Conservation (phyloP, 2,329 filamentous ascomycete genomes). For the Claviceps quebecensis region DNA sequence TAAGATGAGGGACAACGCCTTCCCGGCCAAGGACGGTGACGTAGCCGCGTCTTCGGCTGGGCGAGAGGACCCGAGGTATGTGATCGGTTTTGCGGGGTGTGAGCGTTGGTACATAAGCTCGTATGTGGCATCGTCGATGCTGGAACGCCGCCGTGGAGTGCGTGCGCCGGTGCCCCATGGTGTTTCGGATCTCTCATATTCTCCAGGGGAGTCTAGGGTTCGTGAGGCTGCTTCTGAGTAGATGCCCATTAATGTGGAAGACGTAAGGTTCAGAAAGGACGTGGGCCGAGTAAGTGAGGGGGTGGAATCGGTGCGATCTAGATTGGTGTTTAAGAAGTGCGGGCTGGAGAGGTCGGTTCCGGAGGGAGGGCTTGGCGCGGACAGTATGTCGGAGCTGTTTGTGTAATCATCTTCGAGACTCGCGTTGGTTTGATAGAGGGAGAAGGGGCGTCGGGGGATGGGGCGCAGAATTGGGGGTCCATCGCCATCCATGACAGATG, state of each 20-base stretch:
- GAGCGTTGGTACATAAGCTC: constrained; percentile 29
- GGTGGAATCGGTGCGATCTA: constrained; percentile 16
- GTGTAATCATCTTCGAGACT: constrained; percentile 26
- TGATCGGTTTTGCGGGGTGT: constrained; percentile 19
- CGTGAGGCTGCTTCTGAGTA: constrained; percentile 56
- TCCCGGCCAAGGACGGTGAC: constrained; percentile 11
- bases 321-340: constrained; percentile 29
- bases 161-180: constrained; percentile 70
- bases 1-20: constrained; percentile 34
- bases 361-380: constrained; percentile 12
- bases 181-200: constrained; percentile 44
- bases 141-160: constrained; percentile 40
- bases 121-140: constrained; percentile 30
- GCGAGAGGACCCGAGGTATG: constrained; percentile 17
- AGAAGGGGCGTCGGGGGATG: constrained; percentile 58
- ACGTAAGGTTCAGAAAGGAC: constrained; percentile 74
- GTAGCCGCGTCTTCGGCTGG: constrained; percentile 11
- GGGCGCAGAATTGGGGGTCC: constrained; percentile 50
- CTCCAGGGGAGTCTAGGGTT: constrained; percentile 28
- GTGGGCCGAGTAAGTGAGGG: constrained; percentile 50
- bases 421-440: constrained; percentile 35
- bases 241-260: constrained; percentile 82
- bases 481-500: constrained; percentile 22
- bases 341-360: constrained; percentile 20
- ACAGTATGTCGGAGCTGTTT: constrained; percentile 12